Evolutionary conservation across 179 eudicot species (phyloP), one percentile per base, ranked within the genome.

Genomic region (Sideroxylon spinosum): DNA sequence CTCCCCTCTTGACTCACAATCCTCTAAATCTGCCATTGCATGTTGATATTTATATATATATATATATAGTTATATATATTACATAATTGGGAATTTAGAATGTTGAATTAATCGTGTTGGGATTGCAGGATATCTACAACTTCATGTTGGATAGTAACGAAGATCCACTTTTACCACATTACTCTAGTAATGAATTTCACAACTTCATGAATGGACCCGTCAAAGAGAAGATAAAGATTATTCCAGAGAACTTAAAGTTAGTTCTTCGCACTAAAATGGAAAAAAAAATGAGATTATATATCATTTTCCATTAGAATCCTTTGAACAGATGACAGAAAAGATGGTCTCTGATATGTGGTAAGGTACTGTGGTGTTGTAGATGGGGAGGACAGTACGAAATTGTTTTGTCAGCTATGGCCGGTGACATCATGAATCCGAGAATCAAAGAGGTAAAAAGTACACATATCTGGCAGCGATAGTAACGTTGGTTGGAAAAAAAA

Each of bases 341-440:
- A 14, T 50, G 13, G 23, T n/a, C 32, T 13, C 52, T 50, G 20
- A 1, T 22, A 3, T 22, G 0, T n/a, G 4, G 48, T 28, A 37
- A 37, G 44, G 3, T 1, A 37, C 44, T 37, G 44, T 37, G 44
- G 10, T 56, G 37, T 50, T 55, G 25, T 61, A 91, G 95, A 71
- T 91, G 95, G 95, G 90, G 89, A 71, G 92, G 91, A 59, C 95
- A 89, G 76, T 23, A 56, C 4, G 85, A 22, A 6, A 50, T 79
- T 26, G 90, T 89, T 25, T 89, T 88, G 57, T 0, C 7, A 1
- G 86, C 83, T 8, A 57, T 89, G 26, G 23, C 10, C 32, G 74
- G 81, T 7, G 95, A 91, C 68, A 86, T 89, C 79, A 91, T 91
- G 95, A 91, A 82, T 84, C 88, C 95, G 62, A 84, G 89, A 83